phyloP scores from a whole-genome alignment of 306 rosid species.

The Fragaria vesca region DNA sequence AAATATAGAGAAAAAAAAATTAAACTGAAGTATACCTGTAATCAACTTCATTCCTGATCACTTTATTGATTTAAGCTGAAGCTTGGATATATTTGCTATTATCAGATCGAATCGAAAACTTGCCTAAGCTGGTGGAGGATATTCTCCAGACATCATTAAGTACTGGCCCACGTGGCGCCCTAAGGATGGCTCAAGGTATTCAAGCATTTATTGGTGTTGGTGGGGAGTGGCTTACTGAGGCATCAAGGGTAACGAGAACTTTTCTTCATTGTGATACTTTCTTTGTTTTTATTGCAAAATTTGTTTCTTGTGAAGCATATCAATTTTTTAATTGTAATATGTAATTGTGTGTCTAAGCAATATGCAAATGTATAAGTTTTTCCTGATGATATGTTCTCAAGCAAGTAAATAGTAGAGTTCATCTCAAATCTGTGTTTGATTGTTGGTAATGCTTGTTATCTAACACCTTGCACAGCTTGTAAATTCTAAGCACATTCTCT shows the following conservation, averaged over 20 bases:
- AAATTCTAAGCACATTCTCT: not conserved
- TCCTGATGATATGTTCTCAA: not conserved
- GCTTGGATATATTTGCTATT: conserved; percentile 17
- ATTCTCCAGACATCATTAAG: conserved; percentile 74
- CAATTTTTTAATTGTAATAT: not conserved
- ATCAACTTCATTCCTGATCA: not conserved
- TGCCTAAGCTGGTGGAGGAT: conserved; percentile 92
- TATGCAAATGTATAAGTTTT: not conserved
- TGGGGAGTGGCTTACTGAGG: conserved; percentile 83
- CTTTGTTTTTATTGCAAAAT: not conserved
- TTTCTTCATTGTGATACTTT: conserved; percentile 4
- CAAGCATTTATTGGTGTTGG: conserved; percentile 89
- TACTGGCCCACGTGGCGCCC: conserved; percentile 88
- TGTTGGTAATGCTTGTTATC: not conserved
- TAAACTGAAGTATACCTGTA: not conserved
- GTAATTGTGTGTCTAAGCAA: not conserved
- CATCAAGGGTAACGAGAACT: conserved; percentile 49
- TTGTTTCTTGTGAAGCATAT: not conserved
- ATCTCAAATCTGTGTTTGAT: not conserved
- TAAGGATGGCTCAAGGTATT: conserved; percentile 84
- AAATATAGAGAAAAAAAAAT: not conserved
- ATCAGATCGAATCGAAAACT: conserved; percentile 60
- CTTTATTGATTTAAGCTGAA: conserved; percentile 4
- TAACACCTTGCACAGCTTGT: not conserved
- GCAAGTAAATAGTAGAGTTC: not conserved